Evolutionary conservation across 2,329 filamentous ascomycete species (phyloP), one percentile per base, ranked within the genome.

Genomic region (Alternaria ventricosa): DNA sequence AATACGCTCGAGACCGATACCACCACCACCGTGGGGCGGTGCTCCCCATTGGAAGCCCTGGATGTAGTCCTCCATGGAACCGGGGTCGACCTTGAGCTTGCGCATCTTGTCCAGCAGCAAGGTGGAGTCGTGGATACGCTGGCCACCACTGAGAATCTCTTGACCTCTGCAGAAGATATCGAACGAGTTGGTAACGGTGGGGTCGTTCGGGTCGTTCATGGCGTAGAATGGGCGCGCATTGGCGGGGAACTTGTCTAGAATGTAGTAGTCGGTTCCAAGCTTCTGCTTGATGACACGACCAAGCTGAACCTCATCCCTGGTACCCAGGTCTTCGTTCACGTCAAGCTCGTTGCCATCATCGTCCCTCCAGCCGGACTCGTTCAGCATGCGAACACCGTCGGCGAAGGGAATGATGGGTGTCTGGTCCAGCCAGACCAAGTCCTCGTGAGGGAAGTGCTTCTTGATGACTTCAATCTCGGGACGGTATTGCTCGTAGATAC

Each of bases 81-180:
- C 86, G 2, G 93, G 92, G 25, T 92, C 87, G 62, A 97, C 90
- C 63, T 93, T 93, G 51, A 88, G 86, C 51, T 87, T 87, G 63
- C 86, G 85, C 91, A 97, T 94, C 75, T 91, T 92, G 71, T 90
- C 86, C 47, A 90, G 87, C n/a, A 97, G 84, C 75, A 92, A 87
- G 5, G 85, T 82, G 0, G 92, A 87, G 65, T 96, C 90, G 78
- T 97, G 92, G 67, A 97, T 96, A 87, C 94, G 93, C 80, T 97
- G 94, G 8, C 94, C 94, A 71, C 94, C 94, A 1, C 93, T 95
- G 49, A 95, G 89, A 61, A 97, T 96, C 79, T 97, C 94, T 75
- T 97, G 94, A 0, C 94, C 94, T 28, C 94, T 91, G 46, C 97
- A 87, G 82, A 97, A 97, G 61, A 97, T 96, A 78, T 97, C 94